Percentiles rank a stretch among this genome's conserved stretches.
Conservation (phyloP, 768 basidiomycete species). For the Boletus huronensis region DNA sequence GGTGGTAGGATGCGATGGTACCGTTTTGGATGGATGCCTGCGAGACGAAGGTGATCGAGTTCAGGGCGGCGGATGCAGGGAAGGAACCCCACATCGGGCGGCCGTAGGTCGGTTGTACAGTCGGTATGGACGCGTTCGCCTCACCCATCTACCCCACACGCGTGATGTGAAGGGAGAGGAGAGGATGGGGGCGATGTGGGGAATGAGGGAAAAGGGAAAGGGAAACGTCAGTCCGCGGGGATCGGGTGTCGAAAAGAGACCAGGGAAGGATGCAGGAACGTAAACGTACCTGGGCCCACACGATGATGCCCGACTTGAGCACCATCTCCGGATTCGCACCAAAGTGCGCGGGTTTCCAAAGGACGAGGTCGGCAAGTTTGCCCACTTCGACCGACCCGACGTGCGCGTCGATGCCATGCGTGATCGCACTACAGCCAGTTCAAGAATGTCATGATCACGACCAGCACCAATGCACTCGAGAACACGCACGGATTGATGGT, state of each 20-base stretch:
- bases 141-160: constrained; percentile 73
- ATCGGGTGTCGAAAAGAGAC: not conserved
- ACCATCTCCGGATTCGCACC: constrained; percentile 93
- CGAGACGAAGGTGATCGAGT: constrained; percentile 87
- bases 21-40: constrained; percentile 60
- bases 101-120: constrained; percentile 83
- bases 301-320: constrained; percentile 92
- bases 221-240: not conserved
- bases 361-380: constrained; percentile 87
- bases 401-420: constrained; percentile 85
- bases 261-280: constrained; percentile 8
- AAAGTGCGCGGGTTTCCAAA: constrained; percentile 95
- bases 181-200: not conserved
- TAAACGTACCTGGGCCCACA: constrained; percentile 76
- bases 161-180: not conserved
- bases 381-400: constrained; percentile 83
- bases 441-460: not conserved
- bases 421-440: constrained; percentile 60
- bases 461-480: no score
- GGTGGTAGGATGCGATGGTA: constrained; percentile 58
- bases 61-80: constrained; percentile 72
- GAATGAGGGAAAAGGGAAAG: not conserved
- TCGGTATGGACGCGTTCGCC: constrained; percentile 93
- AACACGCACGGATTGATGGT: constrained; percentile 88
- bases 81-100: constrained; percentile 94